Base-by-base conservation (phyloP, 2,329 filamentous ascomycete species). In the Orbilia oligospora region DNA sequence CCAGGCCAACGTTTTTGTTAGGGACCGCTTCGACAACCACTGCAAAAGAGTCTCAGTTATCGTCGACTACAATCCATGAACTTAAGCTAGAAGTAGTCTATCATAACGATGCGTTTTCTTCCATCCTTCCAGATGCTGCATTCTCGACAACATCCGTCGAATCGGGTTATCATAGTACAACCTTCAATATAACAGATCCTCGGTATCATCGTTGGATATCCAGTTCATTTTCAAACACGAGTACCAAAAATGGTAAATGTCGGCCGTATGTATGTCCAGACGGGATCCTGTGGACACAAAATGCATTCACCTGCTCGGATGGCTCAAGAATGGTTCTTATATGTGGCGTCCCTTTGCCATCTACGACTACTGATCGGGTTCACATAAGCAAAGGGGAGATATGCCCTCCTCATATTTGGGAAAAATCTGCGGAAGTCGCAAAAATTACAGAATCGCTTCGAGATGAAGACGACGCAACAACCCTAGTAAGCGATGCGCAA, bases 201-300 rank as follows among this genome's bases (percentile, higher is more conserved):
- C 44, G 41, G n/a, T 78, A 78, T 44, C 75, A 78, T 44, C 75
- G 75, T 49, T 78, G 75, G 75, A 78, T 78, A 55, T 78, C 75
- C 3, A 78, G 75, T 24, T 78, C 75, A 9, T 78, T 78, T 36
- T 18, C 68, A 16, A 78, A 78, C 33, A 68, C 75, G 4, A 72
- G 56, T n/a, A 48, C 46, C 16, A 24, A 27, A 18, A 65, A 65
- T 58, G 75, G 68, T 5, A 78, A 72, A 53, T 78, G 68, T 24
- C 71, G 75, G 20, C 75, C 75, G 2, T 78, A 78, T 14, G 68
- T 78, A 6, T 78, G 75, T 14, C 75, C 75, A 4, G 75, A 69
- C 27, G 75, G 75, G 10, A 78, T 78, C 27, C 22, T 78, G 20
- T 78, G 75, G 75, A 69, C 75, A 9, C 75, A 78, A 41, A 78